Evolutionary conservation across 2,329 filamentous ascomycete genomes (phyloP).

Genomic region (Orbilia brochopaga): DNA sequence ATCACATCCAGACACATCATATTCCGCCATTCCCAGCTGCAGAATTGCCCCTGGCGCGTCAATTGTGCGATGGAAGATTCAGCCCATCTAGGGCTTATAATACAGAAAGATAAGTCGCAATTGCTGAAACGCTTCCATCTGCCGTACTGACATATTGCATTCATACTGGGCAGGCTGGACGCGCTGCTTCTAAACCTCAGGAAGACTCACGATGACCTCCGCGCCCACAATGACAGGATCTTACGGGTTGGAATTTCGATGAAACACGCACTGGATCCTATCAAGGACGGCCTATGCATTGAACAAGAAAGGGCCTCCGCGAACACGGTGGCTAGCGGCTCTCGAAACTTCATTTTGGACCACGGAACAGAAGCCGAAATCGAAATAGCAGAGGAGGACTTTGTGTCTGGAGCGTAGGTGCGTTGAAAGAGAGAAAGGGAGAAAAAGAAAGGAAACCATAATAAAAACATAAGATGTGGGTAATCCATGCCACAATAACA

Average conservation of each 20-base stretch:
- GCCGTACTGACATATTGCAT: not conserved
- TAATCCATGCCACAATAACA: not conserved
- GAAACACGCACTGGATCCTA: conserved; percentile 51
- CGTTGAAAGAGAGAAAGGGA: not conserved
- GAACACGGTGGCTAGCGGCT: conserved; percentile 35
- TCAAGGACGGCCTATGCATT: conserved; percentile 53
- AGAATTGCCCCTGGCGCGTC: not conserved
- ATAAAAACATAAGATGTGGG: conserved; percentile 13
- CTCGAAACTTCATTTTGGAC: conserved; percentile 21
- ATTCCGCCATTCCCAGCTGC: not conserved
- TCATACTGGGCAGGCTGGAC: conserved; percentile 52
- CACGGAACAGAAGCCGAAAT: conserved; percentile 30
- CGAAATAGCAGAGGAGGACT: conserved; percentile 24
- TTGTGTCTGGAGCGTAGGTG: conserved; percentile 31
- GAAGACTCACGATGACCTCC: conserved; percentile 51
- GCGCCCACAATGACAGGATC: conserved; percentile 52
- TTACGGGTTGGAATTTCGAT: conserved; percentile 53
- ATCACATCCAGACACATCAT: too few species aligned
- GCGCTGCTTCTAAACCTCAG: conserved; percentile 51
- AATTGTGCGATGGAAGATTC: not conserved
- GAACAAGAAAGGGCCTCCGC: conserved; percentile 52
- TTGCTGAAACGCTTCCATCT: not conserved
- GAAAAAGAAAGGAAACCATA: conserved; percentile 13
- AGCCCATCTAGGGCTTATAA: conserved; percentile 3
- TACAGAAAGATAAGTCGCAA: conserved; percentile 8